Base-by-base conservation (phyloP, 1,284 basidiomycete species). In the Cutaneotrichosporon sp. region DNA sequence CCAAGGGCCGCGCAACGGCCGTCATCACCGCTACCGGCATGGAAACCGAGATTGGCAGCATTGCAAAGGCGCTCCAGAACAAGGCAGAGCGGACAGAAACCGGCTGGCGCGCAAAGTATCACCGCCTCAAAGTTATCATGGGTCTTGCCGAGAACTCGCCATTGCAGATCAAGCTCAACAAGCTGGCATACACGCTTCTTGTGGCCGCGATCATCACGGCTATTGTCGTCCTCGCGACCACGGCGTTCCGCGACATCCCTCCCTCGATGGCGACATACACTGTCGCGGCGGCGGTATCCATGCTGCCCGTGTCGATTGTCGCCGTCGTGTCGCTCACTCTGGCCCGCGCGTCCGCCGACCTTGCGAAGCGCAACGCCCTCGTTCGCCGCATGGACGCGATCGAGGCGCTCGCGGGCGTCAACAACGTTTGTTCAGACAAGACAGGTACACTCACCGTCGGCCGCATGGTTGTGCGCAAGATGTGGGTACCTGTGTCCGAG, bases 351-450 rank as follows among this genome's bases (percentile, higher is more conserved):
- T 72, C 70, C 9, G 67, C 66, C 35, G 73, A 74, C 46, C 64
- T 80, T 44, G 77, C 77, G 22, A 69, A 73, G 46, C 68, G 76
- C 49, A 74, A 80, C 60, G 79, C 78, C 35, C 68, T 80, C 26
- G 79, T 80, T 10, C 71, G 78, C 42, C 72, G 71, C 14, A 75
- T 75, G 72, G 74, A 76, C 55, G 73, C 74, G 12, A 76, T 84
- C 49, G 83, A 84, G 60, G 81, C 80, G n/a, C 71, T 84, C n/a
- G 79, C 79, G 2, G 78, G 79, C 38, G 80, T 83, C 7, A 80
- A 82, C 45, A 80, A 83, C 63, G 80, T 84, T 52, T 84, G 82
- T 66, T 81, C 79, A 17, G 82, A 84, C 70, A 84, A 83, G 72
- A 84, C 83, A 2, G 83, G 83, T 22, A 84, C 83, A 1, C 72